phyloP scores from a whole-genome alignment of 73 alveolate species.

The Stentor coeruleus region DNA sequence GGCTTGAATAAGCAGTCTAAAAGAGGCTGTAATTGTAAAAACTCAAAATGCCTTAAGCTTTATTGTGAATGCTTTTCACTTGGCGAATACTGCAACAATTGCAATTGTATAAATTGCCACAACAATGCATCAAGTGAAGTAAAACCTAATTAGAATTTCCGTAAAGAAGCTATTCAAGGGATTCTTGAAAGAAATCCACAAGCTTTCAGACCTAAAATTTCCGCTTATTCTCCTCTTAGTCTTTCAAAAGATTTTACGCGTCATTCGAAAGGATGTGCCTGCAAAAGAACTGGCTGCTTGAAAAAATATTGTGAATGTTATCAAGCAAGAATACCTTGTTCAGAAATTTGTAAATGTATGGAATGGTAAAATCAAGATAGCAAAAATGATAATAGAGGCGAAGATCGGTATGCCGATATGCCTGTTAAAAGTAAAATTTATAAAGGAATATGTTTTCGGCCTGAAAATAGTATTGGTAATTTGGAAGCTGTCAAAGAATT shows the following conservation, averaged over 20 bases:
- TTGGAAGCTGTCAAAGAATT: neutral
- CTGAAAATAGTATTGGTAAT: neutral
- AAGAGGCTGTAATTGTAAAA: constrained; percentile 65
- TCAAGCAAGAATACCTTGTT: constrained; percentile 73
- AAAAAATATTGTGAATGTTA: constrained; percentile 93
- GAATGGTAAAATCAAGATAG: neutral
- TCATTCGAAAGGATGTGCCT: constrained; percentile 80
- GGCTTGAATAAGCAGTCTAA: neutral
- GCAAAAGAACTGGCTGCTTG: constrained; percentile 84
- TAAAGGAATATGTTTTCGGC: too few relatives aligned
- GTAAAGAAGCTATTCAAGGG: constrained; percentile 36
- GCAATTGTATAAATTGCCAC: constrained; percentile 65
- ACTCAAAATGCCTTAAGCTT: constrained; percentile 65
- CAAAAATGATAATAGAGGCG: neutral
- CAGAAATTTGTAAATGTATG: constrained; percentile 74
- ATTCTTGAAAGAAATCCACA: constrained; percentile 59
- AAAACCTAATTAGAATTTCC: constrained; percentile 37
- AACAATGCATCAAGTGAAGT: constrained; percentile 49
- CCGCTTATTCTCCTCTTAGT: neutral
- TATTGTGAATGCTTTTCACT: constrained; percentile 73
- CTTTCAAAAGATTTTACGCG: constrained; percentile 14
- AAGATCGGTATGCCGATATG: neutral
- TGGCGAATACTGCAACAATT: constrained; percentile 61
- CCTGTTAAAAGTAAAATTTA: neutral
- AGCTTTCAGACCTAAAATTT: constrained; percentile 69